Evolutionary conservation across 495 filamentous ascomycete genomes (phyloP).

Genomic region (Lasiosphaeris hirsuta): DNA sequence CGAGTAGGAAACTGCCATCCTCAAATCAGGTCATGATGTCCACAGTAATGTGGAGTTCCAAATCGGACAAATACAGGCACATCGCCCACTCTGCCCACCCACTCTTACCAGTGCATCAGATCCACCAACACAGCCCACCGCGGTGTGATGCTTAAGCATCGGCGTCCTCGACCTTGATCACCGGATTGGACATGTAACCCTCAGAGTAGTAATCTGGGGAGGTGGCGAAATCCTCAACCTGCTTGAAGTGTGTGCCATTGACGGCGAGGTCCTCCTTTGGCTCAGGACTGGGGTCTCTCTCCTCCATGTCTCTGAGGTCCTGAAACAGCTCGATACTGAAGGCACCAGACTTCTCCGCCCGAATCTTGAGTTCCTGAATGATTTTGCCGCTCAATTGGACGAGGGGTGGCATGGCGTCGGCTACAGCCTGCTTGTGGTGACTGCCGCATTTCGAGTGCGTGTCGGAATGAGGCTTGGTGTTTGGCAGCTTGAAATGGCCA

Average conservation of each 20-base stretch:
- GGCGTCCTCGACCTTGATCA: conserved; percentile 10
- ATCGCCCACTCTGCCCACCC: neutral
- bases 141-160: neutral
- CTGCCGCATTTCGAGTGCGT: conserved; percentile 22
- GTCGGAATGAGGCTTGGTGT: conserved; percentile 11
- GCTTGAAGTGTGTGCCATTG: conserved; percentile 8
- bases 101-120: too few relatives aligned
- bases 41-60: too few relatives aligned
- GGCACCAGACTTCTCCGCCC: conserved; percentile 10
- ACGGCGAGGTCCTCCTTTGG: conserved; percentile 2
- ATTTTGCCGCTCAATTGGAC: neutral
- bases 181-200: neutral
- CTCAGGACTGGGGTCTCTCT: neutral
- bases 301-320: conserved; percentile 5
- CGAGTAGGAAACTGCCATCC: too few relatives aligned
- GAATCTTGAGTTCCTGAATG: conserved; percentile 12
- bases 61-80: too few relatives aligned
- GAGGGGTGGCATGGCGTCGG: neutral
- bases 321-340: conserved; percentile 5
- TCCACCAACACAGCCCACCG: neutral
- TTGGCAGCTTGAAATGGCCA: conserved; percentile 16
- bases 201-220: neutral
- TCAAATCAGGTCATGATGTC: too few relatives aligned
- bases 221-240: neutral
- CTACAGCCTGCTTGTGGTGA: conserved; percentile 6